Base-by-base conservation (phyloP, 1,139 yeast species). In the Diutina scorzettiae region DNA sequence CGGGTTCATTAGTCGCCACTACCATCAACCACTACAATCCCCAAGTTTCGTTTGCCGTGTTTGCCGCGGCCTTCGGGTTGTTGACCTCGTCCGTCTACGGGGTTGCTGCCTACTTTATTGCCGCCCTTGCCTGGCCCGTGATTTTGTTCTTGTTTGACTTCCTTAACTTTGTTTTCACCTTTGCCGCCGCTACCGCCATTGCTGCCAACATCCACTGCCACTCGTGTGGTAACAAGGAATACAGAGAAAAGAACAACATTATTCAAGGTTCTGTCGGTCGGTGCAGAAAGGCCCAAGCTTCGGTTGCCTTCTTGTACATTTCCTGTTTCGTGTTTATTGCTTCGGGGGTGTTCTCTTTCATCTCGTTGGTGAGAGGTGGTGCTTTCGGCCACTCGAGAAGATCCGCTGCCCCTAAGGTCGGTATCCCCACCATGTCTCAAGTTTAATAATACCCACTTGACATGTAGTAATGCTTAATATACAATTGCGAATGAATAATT, bases 271-370 rank as follows among this genome's bases (percentile, higher is more conserved):
- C 80, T 40, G 52, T 66, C 24, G 81, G 76, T 54, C 78, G 96
- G 72, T 91, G 98, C 72, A 85, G 96, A 74, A 80, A 84, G 70
- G 91, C 95, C 46, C 97, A 91, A 72, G 95, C 95, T 49, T 67
- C 85, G 32, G 76, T 76, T 54, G 95, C 95, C 48, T 91, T 91
- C 81, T 75, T 87, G 57, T 91, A 78, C 81, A 80, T 91, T 63
- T 72, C 93, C 47, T 78, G 82, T 71, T 78, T 80, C 59, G 66
- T 81, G 60, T 81, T 85, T 60, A 64, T 86, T 52, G 83, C 73
- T 56, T 76, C 89, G 48, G 60, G 78, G 49, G 70, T 73, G 47
- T 70, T 84, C 66, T 78, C 91, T 49, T 55, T 71, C 49, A 53
- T 78, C 49, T 65, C 74, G 47, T 69, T 83, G 47, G 43, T 72